A percentile compares a stretch with the other conserved stretches of the same genome.
Conservation (phyloP, 2,329 filamentous ascomycete genomes). For the Ophiostoma australiae region DNA sequence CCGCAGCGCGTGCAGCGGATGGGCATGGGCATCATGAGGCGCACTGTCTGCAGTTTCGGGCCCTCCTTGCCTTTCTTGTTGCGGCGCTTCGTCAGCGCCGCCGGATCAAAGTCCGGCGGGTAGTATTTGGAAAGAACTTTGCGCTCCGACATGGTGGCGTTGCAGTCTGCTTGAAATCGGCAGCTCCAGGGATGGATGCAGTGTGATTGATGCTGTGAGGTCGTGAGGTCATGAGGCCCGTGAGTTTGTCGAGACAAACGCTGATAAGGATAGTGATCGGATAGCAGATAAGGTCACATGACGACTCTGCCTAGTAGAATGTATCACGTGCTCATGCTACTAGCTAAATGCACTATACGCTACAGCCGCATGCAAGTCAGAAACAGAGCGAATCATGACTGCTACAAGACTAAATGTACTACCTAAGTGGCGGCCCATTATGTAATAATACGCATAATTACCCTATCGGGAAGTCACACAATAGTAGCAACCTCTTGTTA, state of each 20-base stretch:
- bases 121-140: constrained; percentile 39
- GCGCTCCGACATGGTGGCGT: constrained; percentile 40
- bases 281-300: constrained; percentile 9
- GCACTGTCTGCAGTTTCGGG: constrained; percentile 77
- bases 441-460: constrained; percentile 5
- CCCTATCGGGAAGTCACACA: background rate
- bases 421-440: background rate
- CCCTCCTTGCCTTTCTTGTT: constrained; percentile 49
- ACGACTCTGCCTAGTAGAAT: background rate
- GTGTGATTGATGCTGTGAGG: background rate
- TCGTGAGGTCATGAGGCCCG: background rate
- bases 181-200: background rate
- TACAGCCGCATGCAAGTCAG: background rate
- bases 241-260: background rate
- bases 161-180: background rate
- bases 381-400: background rate
- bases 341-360: background rate
- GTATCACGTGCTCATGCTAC: background rate
- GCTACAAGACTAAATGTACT: background rate
- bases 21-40: constrained; percentile 82
- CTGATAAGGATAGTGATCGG: background rate
- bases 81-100: constrained; percentile 65
- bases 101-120: constrained; percentile 84
- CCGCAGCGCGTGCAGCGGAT: constrained; percentile 58
- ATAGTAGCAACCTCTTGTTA: background rate